phyloP scores from a whole-genome alignment of 441 rosid species.

The Pelargonium cotyledonis region DNA sequence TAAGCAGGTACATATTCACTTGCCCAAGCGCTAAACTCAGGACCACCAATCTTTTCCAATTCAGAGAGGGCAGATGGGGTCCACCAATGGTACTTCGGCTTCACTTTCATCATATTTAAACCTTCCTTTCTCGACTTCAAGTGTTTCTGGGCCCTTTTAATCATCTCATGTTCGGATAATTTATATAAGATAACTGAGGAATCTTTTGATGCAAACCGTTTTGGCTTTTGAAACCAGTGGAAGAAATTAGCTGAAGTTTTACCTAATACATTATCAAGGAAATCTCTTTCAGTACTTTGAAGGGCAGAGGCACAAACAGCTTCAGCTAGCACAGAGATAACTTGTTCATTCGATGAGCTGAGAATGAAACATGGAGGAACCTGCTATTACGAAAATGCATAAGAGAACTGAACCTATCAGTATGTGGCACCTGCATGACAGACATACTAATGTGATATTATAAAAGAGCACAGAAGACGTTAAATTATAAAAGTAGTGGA shows the following conservation, averaged over 20 bases:
- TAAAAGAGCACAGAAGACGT: constrained; percentile 19
- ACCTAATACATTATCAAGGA: constrained; percentile 38
- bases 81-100: constrained; percentile 53
- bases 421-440: constrained; percentile 41
- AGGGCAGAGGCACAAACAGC: constrained; percentile 57
- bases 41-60: constrained; percentile 66
- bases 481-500: constrained; percentile 4
- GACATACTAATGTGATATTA: constrained; percentile 36
- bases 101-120: constrained; percentile 22
- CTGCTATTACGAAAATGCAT: constrained; percentile 58
- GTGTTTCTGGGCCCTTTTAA: constrained; percentile 41
- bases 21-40: constrained; percentile 66
- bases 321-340: constrained; percentile 67
- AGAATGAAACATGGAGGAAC: constrained; percentile 52
- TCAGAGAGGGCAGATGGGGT: constrained; percentile 31
- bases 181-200: constrained; percentile 46
- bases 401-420: constrained; percentile 60
- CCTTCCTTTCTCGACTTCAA: constrained; percentile 37
- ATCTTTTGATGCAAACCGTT: constrained; percentile 50
- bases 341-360: constrained; percentile 53
- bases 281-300: constrained; percentile 51
- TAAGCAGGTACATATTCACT: constrained; percentile 68
- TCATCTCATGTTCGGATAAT: constrained; percentile 55
- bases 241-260: constrained; percentile 28
- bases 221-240: constrained; percentile 39